Evolutionary conservation across 2,329 filamentous ascomycete species (phyloP).

Genomic region (Ophiostoma sp.): DNA sequence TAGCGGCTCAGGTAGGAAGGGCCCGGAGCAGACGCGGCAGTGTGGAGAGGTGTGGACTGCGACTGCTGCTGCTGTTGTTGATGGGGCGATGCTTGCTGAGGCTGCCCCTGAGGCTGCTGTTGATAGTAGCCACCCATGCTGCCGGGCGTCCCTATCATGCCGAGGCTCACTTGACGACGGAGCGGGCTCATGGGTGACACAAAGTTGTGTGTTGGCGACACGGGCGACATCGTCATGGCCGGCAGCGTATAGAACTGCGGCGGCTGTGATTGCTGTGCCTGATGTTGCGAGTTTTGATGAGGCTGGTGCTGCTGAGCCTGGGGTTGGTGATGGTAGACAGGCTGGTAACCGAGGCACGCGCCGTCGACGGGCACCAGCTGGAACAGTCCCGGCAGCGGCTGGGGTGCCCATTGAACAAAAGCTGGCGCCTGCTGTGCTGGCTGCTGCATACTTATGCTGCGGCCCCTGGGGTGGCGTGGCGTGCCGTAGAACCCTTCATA

Average conservation of each 20-base stretch:
- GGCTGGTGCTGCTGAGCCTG: constrained; percentile 1
- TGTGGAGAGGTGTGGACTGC: background rate
- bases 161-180: background rate
- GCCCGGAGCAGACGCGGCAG: background rate
- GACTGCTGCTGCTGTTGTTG: background rate
- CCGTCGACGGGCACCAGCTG: constrained; percentile 20
- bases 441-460: constrained; percentile 2
- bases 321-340: background rate
- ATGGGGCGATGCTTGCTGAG: background rate
- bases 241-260: constrained; percentile 10
- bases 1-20: background rate
- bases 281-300: background rate
- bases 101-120: background rate
- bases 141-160: background rate
- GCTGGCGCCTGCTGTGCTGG: background rate
- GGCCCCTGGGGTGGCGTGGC: background rate
- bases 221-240: background rate
- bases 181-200: constrained; percentile 4
- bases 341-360: background rate
- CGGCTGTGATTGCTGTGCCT: background rate
- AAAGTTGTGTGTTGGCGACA: background rate
- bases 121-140: background rate
- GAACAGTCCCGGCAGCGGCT: constrained; percentile 15
- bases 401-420: constrained; percentile 16
- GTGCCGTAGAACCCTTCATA: background rate